Conservation (phyloP, 768 basidiomycete genomes). For the Tricholoma flavovirens region DNA sequence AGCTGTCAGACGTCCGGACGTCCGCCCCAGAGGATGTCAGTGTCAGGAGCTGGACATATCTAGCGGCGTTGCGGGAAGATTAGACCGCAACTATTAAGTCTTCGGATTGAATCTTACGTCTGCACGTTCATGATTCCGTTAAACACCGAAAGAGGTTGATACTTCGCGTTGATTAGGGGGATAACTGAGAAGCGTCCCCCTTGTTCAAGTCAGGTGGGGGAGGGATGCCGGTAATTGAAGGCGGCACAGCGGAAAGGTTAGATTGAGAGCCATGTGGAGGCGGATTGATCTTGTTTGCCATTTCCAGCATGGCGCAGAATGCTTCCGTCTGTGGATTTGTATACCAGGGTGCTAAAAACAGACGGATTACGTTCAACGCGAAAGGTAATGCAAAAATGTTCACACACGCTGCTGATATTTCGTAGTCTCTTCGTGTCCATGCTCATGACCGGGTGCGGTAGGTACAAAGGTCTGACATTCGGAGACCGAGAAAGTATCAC, state of each 20-base stretch:
- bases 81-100: not conserved
- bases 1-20: not conserved
- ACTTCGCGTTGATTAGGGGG: not conserved
- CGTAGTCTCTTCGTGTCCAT: conserved; percentile 25
- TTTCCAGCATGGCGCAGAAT: conserved; percentile 72
- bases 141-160: not conserved
- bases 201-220: not conserved
- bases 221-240: not conserved
- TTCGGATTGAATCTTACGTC: not conserved
- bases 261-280: conserved; percentile 2
- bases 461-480: conserved; percentile 61
- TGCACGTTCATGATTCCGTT: not conserved
- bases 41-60: not conserved
- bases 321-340: conserved; percentile 88
- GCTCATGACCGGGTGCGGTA: conserved; percentile 55
- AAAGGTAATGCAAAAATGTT: conserved; percentile 12
- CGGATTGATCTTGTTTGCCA: conserved; percentile 60
- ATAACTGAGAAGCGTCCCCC: not conserved
- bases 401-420: conserved; percentile 31
- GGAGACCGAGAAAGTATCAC: conserved; percentile 34
- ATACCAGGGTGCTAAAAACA: conserved; percentile 59
- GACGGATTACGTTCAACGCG: conserved; percentile 15
- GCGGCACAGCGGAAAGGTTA: not conserved
- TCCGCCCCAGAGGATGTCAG: not conserved
- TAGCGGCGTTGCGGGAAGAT: not conserved